Base-by-base conservation (phyloP, 1,284 basidiomycete species). In the Malassezia restricta region DNA sequence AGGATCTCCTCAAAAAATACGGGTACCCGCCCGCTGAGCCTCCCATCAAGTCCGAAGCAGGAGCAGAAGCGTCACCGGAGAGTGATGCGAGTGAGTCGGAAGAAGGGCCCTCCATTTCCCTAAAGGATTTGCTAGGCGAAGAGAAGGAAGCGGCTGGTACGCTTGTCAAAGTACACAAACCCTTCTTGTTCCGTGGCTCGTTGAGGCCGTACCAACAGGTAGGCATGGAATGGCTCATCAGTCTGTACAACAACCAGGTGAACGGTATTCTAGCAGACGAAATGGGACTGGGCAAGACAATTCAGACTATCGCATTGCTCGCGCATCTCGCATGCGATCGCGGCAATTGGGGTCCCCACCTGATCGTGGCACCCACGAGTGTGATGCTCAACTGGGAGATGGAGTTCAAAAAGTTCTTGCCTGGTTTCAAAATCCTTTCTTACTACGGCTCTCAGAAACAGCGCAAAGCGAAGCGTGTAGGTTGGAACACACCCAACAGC, bases 361-460 rank as follows among this genome's bases (percentile, higher is more conserved):
- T 95, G 29, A 89, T 96, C 69, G 83, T 95, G 63, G 90, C 92
- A 9, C 89, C 91, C 1, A 95, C 91, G 1, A 89, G 86, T 57
- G 91, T 95, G 51, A 80, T 96, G 58, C 79, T 95, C 53, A 95
- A 96, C 71, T 96, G 91, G 91, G 91, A 94, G 74, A 92, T 95
- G 86, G 91, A 95, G 74, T 95, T 95, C 78, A 94, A 95, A 75
- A 94, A 94, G 75, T 95, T 95, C 71, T 77, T 95, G 2, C 91
- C 91, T 0, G 91, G 90, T 1, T 91, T 95, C 79, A 86, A 83
- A 64, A 82, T 87, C 51, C 77, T 96, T 33, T 86, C 87, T 54
- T 96, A 95, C 75, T 90, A 94, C 67, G 91, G 91, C 29, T 82
- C 79, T 43, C 85, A 86, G 51, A 89, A 88, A 74, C 86, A 90